Evolutionary conservation across 148 eudicot species (phyloP).

Genomic region (Cornus suecica): DNA sequence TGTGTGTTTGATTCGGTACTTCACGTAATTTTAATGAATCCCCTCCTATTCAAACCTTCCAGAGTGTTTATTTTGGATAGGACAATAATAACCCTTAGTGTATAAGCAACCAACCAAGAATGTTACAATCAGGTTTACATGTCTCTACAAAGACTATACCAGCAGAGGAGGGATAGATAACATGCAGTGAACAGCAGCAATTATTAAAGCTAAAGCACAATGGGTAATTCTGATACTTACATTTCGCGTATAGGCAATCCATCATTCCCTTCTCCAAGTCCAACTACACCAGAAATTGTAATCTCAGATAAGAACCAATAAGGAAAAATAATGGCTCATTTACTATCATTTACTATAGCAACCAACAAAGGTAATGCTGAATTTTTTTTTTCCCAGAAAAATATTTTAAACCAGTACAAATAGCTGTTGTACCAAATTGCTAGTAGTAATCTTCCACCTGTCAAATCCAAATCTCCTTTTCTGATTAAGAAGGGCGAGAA

Average conservation of each 20-base stretch:
- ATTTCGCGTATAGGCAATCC: slow-evolving; percentile 96
- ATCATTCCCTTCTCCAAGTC: slow-evolving; percentile 98
- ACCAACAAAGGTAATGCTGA: no score
- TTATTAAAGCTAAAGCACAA: not conserved
- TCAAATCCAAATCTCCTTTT: no score
- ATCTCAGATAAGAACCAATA: no score
- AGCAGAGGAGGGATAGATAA: not conserved
- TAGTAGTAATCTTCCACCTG: no score
- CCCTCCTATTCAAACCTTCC: not conserved
- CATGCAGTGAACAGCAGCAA: slow-evolving; percentile 2
- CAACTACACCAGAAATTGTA: slow-evolving; percentile 46
- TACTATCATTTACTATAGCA: no score
- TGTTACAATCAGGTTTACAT: not conserved
- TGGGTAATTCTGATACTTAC: slow-evolving; percentile 44
- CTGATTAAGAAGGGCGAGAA: no score
- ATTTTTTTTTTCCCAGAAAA: no score
- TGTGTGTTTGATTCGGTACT: no score
- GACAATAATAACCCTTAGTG: not conserved
- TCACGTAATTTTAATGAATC: no score
- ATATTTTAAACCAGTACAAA: no score
- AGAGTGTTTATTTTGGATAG: not conserved
- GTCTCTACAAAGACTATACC: not conserved
- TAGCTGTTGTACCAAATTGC: no score
- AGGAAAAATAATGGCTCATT: no score
- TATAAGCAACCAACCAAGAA: not conserved